Evolutionary conservation across 257 asterid genomes (phyloP).

Genomic region (Solanum bulbocastanum): DNA sequence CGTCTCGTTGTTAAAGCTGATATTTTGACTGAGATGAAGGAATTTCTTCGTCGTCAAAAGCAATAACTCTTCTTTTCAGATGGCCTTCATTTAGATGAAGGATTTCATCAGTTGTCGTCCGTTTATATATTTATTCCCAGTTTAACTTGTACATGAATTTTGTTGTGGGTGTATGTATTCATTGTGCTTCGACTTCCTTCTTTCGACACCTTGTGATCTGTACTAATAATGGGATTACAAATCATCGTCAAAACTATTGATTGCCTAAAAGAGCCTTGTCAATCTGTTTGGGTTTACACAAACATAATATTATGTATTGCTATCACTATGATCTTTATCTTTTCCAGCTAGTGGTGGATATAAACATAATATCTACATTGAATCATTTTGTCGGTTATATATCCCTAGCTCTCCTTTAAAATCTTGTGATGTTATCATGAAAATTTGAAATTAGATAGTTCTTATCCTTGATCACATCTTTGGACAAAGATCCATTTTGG

Average conservation of each 20-base stretch:
- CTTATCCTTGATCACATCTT: background rate
- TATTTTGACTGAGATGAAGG: constrained; percentile 65
- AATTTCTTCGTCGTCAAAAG: constrained; percentile 64
- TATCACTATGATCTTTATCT: background rate
- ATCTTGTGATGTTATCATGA: background rate
- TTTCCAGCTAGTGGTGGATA: background rate
- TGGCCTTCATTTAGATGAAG: background rate
- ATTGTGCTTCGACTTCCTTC: background rate
- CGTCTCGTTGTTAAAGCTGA: constrained; percentile 73
- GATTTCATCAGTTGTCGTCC: background rate
- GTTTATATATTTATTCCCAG: background rate
- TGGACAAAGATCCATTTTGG: background rate
- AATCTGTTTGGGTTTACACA: background rate
- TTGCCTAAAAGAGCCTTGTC: background rate
- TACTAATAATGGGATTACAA: background rate
- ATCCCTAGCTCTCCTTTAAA: background rate
- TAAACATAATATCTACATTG: background rate
- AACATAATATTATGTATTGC: background rate
- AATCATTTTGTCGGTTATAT: background rate
- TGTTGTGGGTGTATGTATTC: background rate
- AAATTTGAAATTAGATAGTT: background rate
- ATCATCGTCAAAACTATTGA: background rate
- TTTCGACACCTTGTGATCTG: background rate
- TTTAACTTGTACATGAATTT: background rate
- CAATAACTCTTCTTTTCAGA: constrained; percentile 19